phyloP scores from a whole-genome alignment of 495 filamentous ascomycete genomes.

The Astrothelium subdiscretum region DNA sequence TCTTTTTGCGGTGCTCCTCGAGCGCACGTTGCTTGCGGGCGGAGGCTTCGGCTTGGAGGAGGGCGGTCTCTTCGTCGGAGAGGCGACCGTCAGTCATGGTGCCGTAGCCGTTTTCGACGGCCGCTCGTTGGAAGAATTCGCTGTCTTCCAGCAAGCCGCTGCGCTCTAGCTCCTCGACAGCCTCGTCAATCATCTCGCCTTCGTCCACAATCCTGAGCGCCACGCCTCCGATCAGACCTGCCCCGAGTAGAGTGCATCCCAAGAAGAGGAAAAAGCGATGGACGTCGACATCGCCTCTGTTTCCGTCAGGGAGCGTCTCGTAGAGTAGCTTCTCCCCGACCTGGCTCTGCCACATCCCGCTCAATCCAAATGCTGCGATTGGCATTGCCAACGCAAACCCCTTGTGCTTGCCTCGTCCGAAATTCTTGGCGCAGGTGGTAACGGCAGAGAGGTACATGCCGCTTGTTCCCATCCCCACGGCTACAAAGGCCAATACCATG shows the following conservation, averaged over 20 bases:
- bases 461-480: slow-evolving; percentile 70
- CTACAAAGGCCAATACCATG: slow-evolving; percentile 76
- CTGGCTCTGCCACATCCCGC: slow-evolving; percentile 91
- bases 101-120: slow-evolving; percentile 37
- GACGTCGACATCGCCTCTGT: slow-evolving; percentile 70
- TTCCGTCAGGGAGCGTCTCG: slow-evolving; percentile 48
- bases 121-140: slow-evolving; percentile 42
- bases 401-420: slow-evolving; percentile 75
- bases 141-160: slow-evolving; percentile 71
- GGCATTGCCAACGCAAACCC: slow-evolving; percentile 81
- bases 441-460: slow-evolving; percentile 79
- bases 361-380: slow-evolving; percentile 85
- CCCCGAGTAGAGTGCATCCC: slow-evolving; percentile 47
- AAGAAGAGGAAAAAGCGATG: slow-evolving; percentile 79
- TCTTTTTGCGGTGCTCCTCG: slow-evolving; percentile 64
- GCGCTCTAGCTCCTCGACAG: slow-evolving; percentile 67
- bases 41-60: slow-evolving; percentile 35
- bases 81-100: slow-evolving; percentile 38
- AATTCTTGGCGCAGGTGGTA: slow-evolving; percentile 95
- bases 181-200: slow-evolving; percentile 71
- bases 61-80: slow-evolving; percentile 37
- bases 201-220: slow-evolving; percentile 57
- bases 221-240: slow-evolving; percentile 65
- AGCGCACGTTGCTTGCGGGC: slow-evolving; percentile 39
- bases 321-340: slow-evolving; percentile 68